Base-by-base conservation (phyloP, 805 yeast species). In the Allodekkera sacchari region DNA sequence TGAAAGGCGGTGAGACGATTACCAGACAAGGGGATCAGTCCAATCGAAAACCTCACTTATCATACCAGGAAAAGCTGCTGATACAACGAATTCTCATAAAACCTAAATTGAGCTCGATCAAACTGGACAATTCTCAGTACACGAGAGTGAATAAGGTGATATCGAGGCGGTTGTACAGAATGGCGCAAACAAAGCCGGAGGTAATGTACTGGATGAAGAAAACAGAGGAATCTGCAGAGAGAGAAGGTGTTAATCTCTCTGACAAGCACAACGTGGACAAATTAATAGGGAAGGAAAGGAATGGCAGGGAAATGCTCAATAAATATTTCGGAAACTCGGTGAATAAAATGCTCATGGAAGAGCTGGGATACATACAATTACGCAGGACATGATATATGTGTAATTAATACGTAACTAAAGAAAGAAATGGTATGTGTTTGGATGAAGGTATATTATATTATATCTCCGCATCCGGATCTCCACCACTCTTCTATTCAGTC, bases 81-180 rank as follows among this genome's bases (percentile, higher is more conserved):
- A 66, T 83, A 11, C 92, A 82, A 47, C 60, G 57, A 14, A 48
- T 68, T 30, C 54, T 73, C 20, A 76, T 83, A 8, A 56, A 84
- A 25, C 59, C 64, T 13, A 62, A 58, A 13, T 47, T 83, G 29
- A 58, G 74, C 30, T 70, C 72, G 2, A 50, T 51, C 42, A 19
- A 57, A 31, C 37, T 48, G 7, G 33, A 46, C 7, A 36, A 48
- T 8, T 33, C 35, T 1, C 26, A 39, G 16, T 83, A 77, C 48
- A 78, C 84, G 3, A 52, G 50, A 11, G 64, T 82, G 33, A 83
- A 83, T 53, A 72, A 71, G 55, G 56, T 55, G 3, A 75, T 81
- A 5, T 78, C 88, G 10, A 62, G 83, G 32, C 57, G 59, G 26
- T 50, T 81, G 13, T 83, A 83, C 48, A 54, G 55, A 13, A 24